phyloP scores from a whole-genome alignment of 2,329 filamentous ascomycete species.

The Fusarium nodosum region DNA sequence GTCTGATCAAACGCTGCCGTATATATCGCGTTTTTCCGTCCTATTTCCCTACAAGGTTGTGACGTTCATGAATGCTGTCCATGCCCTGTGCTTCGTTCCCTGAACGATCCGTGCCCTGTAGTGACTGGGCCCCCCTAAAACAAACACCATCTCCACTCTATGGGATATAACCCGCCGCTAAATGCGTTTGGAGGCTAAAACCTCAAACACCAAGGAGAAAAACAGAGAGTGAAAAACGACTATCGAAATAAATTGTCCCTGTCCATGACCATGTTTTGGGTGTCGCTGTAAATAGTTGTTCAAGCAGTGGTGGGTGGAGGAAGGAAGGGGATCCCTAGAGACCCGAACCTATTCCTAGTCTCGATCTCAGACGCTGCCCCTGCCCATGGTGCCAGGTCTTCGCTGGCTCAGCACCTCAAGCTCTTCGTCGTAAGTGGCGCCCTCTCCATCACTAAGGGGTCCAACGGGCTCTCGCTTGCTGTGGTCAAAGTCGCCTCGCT shows the following conservation, averaged over 20 bases:
- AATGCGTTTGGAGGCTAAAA: constrained; percentile 35
- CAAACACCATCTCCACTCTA: constrained; percentile 17
- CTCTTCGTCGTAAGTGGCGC: constrained; percentile 61
- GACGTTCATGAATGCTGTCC: constrained; percentile 24
- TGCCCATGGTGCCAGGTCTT: constrained; percentile 57
- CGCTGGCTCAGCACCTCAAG: constrained; percentile 52
- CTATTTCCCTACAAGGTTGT: constrained; percentile 19
- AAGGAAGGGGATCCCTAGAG: not conserved
- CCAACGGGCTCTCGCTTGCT: constrained; percentile 54
- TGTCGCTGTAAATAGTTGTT: constrained; percentile 19
- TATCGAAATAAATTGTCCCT: constrained; percentile 32
- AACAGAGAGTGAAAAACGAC: constrained; percentile 3
- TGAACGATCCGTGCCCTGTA: constrained; percentile 16
- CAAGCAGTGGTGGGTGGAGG: constrained; percentile 10
- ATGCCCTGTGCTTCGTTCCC: constrained; percentile 16
- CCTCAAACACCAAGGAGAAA: constrained; percentile 26
- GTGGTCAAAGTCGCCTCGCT: constrained; percentile 57
- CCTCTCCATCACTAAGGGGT: constrained; percentile 63
- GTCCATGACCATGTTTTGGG: constrained; percentile 23
- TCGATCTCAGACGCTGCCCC: constrained; percentile 60
- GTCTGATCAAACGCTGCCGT: constrained; percentile 36
- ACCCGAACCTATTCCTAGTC: not conserved
- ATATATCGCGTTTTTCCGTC: constrained; percentile 34
- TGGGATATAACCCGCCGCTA: constrained; percentile 41
- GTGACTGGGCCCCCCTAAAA: constrained; percentile 18